Base-by-base conservation (phyloP, 2,329 filamentous ascomycete genomes). In the Cadophora sp. region DNA sequence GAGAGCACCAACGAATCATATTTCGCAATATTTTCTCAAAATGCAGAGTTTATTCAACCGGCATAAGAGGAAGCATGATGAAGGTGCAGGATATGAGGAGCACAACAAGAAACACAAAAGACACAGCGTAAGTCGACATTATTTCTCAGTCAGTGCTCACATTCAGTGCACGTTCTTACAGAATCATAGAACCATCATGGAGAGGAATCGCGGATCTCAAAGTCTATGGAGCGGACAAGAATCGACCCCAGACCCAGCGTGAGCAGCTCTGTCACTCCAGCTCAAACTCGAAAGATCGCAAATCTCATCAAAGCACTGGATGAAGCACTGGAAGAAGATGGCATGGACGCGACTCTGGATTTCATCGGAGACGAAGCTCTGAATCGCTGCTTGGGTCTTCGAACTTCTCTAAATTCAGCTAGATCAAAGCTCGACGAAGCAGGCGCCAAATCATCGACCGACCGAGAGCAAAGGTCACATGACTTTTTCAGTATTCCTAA, bases 241-340 rank as follows among this genome's bases (percentile, higher is more conserved):
- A 34, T 53, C 22, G 61, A 68, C 29, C 55, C 48, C 27, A 27
- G 34, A 26, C 31, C 58, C 24, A 55, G 46, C 26, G 22, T 19
- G 22, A 51, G 29, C 34, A 65, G 37, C 22, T 55, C 37, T 16
- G 27, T 24, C 16, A 31, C 40, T n/a, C 46, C 55, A 56, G n/a
- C 43, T 6, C 67, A 67, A 43, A 51, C 62, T 31, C 64, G 68
- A 43, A 75, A 75, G 55, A 65, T 76, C 24, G 62, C 66, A 26
- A 73, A 68, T 40, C 70, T 77, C 26, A 58, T 76, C n/a, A 65
- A 53, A 61, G 72, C 74, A 34, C 63, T 77, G 31, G 70, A 76
- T 46, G 72, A 75, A 8, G 64, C 68, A 22, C 63, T 77, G 27
- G 68, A 71, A 29, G 72, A 71, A 58, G 66, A 72, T 55, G 68